Percentiles rank a stretch among this genome's conserved stretches.
Evolutionary conservation across 2,329 filamentous ascomycete genomes (phyloP).

Genomic region (Teratosphaeria pseudoeucalypti): DNA sequence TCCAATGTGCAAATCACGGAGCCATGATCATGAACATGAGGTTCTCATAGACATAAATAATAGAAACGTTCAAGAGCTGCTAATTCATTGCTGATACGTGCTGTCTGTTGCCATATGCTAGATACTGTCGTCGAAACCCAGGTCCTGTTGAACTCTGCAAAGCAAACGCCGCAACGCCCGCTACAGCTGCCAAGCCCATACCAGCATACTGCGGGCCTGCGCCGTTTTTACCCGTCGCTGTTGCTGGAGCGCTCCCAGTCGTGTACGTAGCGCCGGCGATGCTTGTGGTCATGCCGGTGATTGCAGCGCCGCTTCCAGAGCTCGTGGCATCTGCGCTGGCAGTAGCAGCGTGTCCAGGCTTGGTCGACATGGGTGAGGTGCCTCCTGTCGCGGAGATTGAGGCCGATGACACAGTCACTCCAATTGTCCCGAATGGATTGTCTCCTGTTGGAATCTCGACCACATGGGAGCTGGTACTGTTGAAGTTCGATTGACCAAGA

Average conservation of each 20-base stretch:
- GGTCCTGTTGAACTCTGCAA: not conserved
- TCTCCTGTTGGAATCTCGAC: constrained; percentile 37
- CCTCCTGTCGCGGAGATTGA: not conserved
- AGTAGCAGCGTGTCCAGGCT: not conserved
- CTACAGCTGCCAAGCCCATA: not conserved
- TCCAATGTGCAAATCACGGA: too few species aligned
- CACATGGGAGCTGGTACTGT: constrained; percentile 42
- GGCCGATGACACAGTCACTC: not conserved
- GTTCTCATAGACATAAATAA: too few species aligned
- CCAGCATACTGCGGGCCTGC: not conserved
- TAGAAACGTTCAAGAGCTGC: not conserved
- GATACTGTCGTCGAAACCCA: not conserved
- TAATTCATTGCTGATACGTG: not conserved
- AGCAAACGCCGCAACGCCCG: not conserved
- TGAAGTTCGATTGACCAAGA: constrained; percentile 49
- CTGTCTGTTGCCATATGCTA: not conserved
- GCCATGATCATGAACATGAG: too few species aligned
- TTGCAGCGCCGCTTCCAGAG: not conserved
- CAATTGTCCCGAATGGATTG: not conserved
- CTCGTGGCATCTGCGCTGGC: not conserved
- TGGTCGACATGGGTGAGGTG: not conserved
- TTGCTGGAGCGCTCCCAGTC: not conserved
- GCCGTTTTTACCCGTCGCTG: not conserved
- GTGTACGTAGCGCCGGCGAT: not conserved
- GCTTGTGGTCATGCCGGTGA: not conserved